Evolutionary conservation across 2,329 filamentous ascomycete genomes (phyloP).

Genomic region (Grosmannia penicillata): DNA sequence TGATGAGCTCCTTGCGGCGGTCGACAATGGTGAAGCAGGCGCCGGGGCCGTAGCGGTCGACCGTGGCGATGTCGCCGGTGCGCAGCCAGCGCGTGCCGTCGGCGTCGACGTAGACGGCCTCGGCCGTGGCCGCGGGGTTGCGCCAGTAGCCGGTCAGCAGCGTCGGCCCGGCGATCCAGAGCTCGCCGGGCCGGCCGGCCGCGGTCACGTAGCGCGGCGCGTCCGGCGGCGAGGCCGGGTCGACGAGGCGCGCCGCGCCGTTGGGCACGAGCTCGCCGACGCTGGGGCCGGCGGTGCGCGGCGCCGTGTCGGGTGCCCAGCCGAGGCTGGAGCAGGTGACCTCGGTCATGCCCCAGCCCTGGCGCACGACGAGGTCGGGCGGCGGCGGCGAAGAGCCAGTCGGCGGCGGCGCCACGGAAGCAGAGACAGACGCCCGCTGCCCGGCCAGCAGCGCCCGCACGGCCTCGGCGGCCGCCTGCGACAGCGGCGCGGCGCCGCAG

Average conservation of each 20-base stretch:
- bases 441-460: slow-evolving; percentile 41
- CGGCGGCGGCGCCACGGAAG: too few relatives aligned
- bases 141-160: slow-evolving; percentile 67
- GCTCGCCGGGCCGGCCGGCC: slow-evolving; percentile 46
- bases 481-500: slow-evolving; percentile 56
- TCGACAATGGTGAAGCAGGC: slow-evolving; percentile 51
- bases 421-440: too few relatives aligned
- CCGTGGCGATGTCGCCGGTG: slow-evolving; percentile 60
- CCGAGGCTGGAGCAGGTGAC: slow-evolving; percentile 54
- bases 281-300: slow-evolving; percentile 19
- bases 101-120: slow-evolving; percentile 32
- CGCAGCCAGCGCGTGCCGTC: slow-evolving; percentile 50
- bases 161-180: slow-evolving; percentile 59
- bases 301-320: slow-evolving; percentile 39
- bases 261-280: slow-evolving; percentile 61
- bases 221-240: slow-evolving; percentile 11
- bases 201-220: slow-evolving; percentile 25
- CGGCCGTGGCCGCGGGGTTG: slow-evolving; percentile 50
- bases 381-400: too few relatives aligned
- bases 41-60: slow-evolving; percentile 40
- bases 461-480: slow-evolving; percentile 39
- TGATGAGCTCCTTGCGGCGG: slow-evolving; percentile 56
- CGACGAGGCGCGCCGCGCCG: slow-evolving; percentile 51
- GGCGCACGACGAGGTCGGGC: slow-evolving; percentile 26
- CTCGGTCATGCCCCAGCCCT: slow-evolving; percentile 86